These are phyloP conservation scores for Neobulgaria alba DNA, from an alignment of 2,329 filamentous ascomycete species.

Conservation along the genomic window DNA sequence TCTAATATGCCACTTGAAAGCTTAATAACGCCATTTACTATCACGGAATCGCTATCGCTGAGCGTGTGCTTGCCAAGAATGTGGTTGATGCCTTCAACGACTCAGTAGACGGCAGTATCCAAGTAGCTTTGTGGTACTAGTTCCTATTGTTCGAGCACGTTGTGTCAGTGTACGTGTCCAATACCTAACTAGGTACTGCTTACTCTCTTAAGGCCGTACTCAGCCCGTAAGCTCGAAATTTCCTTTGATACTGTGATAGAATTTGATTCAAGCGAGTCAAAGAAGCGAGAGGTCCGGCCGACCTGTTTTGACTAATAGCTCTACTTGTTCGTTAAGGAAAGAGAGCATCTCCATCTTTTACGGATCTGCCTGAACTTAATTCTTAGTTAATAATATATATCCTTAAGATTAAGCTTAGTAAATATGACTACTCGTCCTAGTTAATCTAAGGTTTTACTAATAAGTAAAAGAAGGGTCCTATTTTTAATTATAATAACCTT, in stretches of 20 bases:
- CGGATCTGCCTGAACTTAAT: too few relatives aligned
- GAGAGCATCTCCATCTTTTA: slow-evolving; percentile 19
- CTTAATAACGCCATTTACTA: slow-evolving; percentile 13
- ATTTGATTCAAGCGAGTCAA: slow-evolving; percentile 14
- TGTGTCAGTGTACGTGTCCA: slow-evolving; percentile 8
- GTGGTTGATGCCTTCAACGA: slow-evolving; percentile 9
- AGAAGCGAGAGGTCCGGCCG: slow-evolving; percentile 12
- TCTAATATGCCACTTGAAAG: slow-evolving; percentile 12
- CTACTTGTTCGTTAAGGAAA: slow-evolving; percentile 18
- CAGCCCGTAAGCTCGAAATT: slow-evolving; percentile 9
- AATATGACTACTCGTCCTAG: too few relatives aligned
- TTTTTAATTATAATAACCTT: too few relatives aligned
- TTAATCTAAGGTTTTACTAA: too few relatives aligned
- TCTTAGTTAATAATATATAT: too few relatives aligned
- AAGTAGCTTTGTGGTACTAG: slow-evolving; percentile 9
- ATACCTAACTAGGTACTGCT: slow-evolving; percentile 6
- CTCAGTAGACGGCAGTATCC: slow-evolving; percentile 7
- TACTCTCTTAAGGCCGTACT: slow-evolving; percentile 14
- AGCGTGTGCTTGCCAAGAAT: slow-evolving; percentile 11
- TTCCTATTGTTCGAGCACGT: slow-evolving; percentile 8
- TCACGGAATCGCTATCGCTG: slow-evolving; percentile 10
- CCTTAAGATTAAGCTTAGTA: too few relatives aligned
- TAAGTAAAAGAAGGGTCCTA: too few relatives aligned
- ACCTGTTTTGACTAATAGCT: slow-evolving; percentile 11
- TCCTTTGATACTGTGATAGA: slow-evolving; percentile 11